Conservation (phyloP, 1,139 yeast species). For the Kurtzmaniella quercitrusa region DNA sequence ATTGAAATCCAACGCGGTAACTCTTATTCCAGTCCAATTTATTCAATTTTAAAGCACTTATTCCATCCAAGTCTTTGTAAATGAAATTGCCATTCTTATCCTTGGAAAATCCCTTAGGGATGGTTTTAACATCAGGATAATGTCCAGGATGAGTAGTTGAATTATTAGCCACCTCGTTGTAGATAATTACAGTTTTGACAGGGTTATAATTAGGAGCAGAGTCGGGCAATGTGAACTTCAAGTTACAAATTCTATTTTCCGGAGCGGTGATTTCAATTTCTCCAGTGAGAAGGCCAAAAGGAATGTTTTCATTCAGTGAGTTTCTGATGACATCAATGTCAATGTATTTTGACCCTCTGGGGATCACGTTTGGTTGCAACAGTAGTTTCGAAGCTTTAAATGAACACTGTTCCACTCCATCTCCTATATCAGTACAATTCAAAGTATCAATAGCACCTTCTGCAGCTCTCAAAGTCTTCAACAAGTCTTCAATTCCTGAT, state of each 20-base stretch:
- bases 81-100: conserved; percentile 49
- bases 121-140: conserved; percentile 6
- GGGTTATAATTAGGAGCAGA: conserved; percentile 36
- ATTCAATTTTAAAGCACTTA: conserved; percentile 57
- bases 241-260: conserved; percentile 60
- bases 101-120: conserved; percentile 50
- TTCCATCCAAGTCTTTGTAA: conserved; percentile 57
- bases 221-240: conserved; percentile 47
- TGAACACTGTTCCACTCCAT: conserved; percentile 51
- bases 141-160: conserved; percentile 6
- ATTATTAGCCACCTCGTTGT: conserved; percentile 24
- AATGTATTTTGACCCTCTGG: conserved; percentile 44
- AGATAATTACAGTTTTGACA: conserved; percentile 56
- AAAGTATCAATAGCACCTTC: conserved; percentile 30
- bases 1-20: conserved; percentile 64
- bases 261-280: conserved; percentile 55
- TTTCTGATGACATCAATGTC: conserved; percentile 47
- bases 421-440: conserved; percentile 28
- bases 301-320: conserved; percentile 43
- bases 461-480: conserved; percentile 62
- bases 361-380: conserved; percentile 48
- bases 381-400: conserved; percentile 34
- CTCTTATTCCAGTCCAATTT: conserved; percentile 57
- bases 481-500: conserved; percentile 29
- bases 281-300: conserved; percentile 66